Evolutionary conservation across 176 grass and related monocot genomes (phyloP).

Genomic region (Eragrostis nindensis): DNA sequence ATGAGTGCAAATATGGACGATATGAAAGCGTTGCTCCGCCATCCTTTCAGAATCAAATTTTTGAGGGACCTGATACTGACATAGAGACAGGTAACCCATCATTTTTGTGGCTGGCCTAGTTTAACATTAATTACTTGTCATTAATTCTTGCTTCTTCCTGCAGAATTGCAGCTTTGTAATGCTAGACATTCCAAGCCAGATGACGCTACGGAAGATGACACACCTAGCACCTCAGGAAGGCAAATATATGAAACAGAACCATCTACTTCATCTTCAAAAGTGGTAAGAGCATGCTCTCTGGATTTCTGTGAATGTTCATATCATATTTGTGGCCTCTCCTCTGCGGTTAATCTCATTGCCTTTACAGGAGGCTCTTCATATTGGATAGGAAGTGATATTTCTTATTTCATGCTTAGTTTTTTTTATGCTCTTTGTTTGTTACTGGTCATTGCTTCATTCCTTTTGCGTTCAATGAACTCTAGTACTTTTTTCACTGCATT

Average conservation of each 20-base stretch:
- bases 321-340: neutral
- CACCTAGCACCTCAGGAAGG: constrained; percentile 93
- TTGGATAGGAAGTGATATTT: neutral
- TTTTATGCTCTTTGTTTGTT: constrained; percentile 5
- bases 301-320: constrained; percentile 16
- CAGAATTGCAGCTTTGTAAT: constrained; percentile 91
- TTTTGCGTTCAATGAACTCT: neutral
- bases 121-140: neutral
- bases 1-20: constrained; percentile 87
- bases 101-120: constrained; percentile 7
- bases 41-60: constrained; percentile 92
- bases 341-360: constrained; percentile 19
- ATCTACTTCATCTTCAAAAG: constrained; percentile 58
- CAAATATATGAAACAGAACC: constrained; percentile 56
- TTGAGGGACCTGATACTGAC: constrained; percentile 94
- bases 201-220: constrained; percentile 71
- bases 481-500: neutral
- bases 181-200: constrained; percentile 72
- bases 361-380: neutral
- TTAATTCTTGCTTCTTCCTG: constrained; percentile 26
- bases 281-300: constrained; percentile 42
- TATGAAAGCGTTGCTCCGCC: constrained; percentile 67
- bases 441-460: constrained; percentile 2
- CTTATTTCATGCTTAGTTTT: constrained; percentile 15
- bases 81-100: constrained; percentile 81